Evolutionary conservation across 192 early-diverging fungal species (phyloP).

Genomic region (Thoreauomyces humboldtii): DNA sequence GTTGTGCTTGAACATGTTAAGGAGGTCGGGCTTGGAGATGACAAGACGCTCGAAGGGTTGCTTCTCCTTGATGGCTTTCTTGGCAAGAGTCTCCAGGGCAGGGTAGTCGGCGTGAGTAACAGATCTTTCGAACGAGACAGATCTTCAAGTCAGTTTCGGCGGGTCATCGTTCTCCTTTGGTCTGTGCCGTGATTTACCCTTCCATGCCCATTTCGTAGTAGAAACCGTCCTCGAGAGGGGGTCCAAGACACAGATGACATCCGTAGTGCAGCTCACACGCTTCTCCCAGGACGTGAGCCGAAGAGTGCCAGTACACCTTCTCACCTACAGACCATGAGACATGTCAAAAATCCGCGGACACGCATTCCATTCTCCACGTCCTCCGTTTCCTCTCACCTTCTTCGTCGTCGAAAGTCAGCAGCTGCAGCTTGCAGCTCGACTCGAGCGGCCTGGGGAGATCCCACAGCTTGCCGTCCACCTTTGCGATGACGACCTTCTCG

Average conservation of each 20-base stretch:
- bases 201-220: slow-evolving; percentile 96
- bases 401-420: slow-evolving; percentile 90
- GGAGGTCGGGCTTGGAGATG: slow-evolving; percentile 80
- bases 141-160: too few relatives aligned
- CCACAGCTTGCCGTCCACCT: slow-evolving; percentile 86
- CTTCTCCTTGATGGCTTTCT: slow-evolving; percentile 90
- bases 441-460: slow-evolving; percentile 90
- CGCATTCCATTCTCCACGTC: too few relatives aligned
- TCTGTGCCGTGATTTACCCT: slow-evolving; percentile 32
- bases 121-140: slow-evolving; percentile 40
- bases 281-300: slow-evolving; percentile 95
- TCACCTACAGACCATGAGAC: slow-evolving; percentile 45
- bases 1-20: slow-evolving; percentile 99
- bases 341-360: background rate
- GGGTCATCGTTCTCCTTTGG: background rate
- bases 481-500: slow-evolving; percentile 90
- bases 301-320: slow-evolving; percentile 98
- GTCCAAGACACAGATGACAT: slow-evolving; percentile 95
- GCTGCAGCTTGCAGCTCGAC: slow-evolving; percentile 71
- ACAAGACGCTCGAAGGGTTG: slow-evolving; percentile 90
- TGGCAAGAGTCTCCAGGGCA: slow-evolving; percentile 82
- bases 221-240: slow-evolving; percentile 91
- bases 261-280: slow-evolving; percentile 97
- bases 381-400: slow-evolving; percentile 63
- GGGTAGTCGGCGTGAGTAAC: slow-evolving; percentile 85